phyloP scores from a whole-genome alignment of 495 filamentous ascomycete species.

The Hypoxylon cercidicola region DNA sequence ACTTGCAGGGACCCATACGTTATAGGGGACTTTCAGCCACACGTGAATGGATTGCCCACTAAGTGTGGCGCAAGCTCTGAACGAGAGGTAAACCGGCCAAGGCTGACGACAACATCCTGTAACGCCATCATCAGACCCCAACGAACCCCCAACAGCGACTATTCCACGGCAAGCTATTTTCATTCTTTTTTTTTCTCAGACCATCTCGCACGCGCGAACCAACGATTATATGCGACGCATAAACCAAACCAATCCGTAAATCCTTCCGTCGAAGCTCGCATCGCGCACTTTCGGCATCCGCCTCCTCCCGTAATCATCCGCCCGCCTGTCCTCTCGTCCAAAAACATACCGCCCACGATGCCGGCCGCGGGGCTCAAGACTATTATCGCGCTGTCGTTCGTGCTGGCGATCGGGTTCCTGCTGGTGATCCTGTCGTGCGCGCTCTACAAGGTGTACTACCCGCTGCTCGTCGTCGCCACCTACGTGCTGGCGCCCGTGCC shows the following conservation, averaged over 20 bases:
- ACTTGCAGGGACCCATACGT: not conserved
- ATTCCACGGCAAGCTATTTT: conserved; percentile 5
- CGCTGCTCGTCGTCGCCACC: conserved; percentile 92
- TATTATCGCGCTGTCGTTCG: conserved; percentile 98
- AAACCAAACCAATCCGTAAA: too few relatives aligned
- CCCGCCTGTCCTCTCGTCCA: not conserved
- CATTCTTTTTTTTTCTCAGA: conserved; percentile 1
- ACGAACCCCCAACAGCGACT: conserved; percentile 9
- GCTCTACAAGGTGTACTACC: conserved; percentile 91
- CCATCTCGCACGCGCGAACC: not conserved
- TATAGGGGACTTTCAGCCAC: conserved; percentile 12
- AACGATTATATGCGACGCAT: not conserved
- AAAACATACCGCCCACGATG: conserved; percentile 64
- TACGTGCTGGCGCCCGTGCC: conserved; percentile 94
- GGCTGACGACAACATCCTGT: conserved; percentile 48
- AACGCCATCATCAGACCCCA: conserved; percentile 29
- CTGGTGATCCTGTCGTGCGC: conserved; percentile 98
- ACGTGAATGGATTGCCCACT: conserved; percentile 14
- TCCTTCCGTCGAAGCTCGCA: not conserved
- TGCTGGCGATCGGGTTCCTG: conserved; percentile 98
- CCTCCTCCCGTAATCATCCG: not conserved
- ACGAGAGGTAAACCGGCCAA: conserved; percentile 38
- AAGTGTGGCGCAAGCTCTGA: conserved; percentile 47
- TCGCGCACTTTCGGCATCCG: conserved; percentile 1
- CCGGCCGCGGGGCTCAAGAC: conserved; percentile 90